Evolutionary conservation across 192 early-diverging fungal genomes (phyloP).

Genomic region (Lunasporangiospora selenospora): DNA sequence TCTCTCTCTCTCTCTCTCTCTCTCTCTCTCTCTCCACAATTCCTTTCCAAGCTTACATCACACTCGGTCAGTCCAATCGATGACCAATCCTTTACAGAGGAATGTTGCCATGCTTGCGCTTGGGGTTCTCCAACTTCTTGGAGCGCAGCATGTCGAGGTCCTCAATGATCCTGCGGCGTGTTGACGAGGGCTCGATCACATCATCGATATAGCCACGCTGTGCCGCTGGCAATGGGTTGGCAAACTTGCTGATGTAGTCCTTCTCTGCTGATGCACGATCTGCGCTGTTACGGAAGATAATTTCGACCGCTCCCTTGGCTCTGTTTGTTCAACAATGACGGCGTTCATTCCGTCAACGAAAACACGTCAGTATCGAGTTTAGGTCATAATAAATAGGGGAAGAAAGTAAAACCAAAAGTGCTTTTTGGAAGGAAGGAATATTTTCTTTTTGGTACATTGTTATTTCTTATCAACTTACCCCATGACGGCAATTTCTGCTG

Average conservation of each 20-base stretch:
- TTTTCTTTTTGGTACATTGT: too few species aligned
- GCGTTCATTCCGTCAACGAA: too few species aligned
- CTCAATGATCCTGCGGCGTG: slow-evolving; percentile 85
- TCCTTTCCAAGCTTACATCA: too few species aligned
- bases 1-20: slow-evolving; percentile 1
- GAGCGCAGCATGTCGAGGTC: slow-evolving; percentile 81
- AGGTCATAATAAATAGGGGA: too few species aligned
- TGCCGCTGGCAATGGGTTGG: slow-evolving; percentile 94
- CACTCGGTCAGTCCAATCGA: too few species aligned
- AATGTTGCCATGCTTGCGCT: slow-evolving; percentile 96
- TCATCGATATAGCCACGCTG: slow-evolving; percentile 88
- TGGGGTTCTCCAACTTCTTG: slow-evolving; percentile 80
- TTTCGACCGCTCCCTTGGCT: slow-evolving; percentile 95
- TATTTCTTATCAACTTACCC: slow-evolving; percentile 61
- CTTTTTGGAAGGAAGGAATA: too few species aligned
- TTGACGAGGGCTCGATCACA: slow-evolving; percentile 70
- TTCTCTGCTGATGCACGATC: slow-evolving; percentile 74
- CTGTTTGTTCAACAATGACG: slow-evolving; percentile 8
- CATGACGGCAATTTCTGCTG: slow-evolving; percentile 99
- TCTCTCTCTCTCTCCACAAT: background rate
- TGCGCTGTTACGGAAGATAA: slow-evolving; percentile 83
- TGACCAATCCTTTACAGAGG: slow-evolving; percentile 82
- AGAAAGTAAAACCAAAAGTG: too few species aligned
- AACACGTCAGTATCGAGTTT: too few species aligned
- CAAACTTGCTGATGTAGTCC: slow-evolving; percentile 91